Base-by-base conservation (phyloP, 139 green algal genomes). In the Raphidocelis subcapitata region DNA sequence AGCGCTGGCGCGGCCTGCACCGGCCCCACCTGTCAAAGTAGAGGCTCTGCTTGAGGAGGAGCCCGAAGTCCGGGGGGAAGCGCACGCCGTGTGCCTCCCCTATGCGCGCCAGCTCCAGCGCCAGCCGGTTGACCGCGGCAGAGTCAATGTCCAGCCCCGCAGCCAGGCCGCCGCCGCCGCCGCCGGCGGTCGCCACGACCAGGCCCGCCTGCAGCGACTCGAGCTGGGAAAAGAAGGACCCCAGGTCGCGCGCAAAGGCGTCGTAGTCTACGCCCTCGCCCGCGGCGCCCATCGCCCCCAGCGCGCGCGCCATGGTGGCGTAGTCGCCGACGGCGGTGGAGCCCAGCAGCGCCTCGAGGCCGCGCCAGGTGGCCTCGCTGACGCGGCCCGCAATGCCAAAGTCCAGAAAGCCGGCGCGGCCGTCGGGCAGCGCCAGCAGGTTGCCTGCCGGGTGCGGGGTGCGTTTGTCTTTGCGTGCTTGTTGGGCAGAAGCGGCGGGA, bases 11-110 rank as follows among this genome's bases (percentile, higher is more conserved):
- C 33, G 63, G n/a, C 32, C n/a, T 1, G 3, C 28, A 16, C 2
- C 47, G n/a, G 12, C 5, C 46, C 18, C n/a, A 98, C 15, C 94
- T 67, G 72, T 95, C 93, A 77, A 97, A 97, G 87, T 97, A 97
- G 24, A 97, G 77, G 31, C 95, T 71, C 84, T 99, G 95, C 87
- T 99, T 99, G 15, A 99, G 62, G 35, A 99, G 90, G 55, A 99
- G 77, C 0, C 88, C 95, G 73, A 79, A 79, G 31, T 35, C 26
- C n/a, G 56, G 26, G n/a, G 24, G 56, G 56, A 23, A 97, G 54
- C 83, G 79, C 14, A 98, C 87, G 46, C 95, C 94, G 74, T 98
- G 89, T 14, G 73, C 77, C 73, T 99, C 96, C 0, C 88, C 92
- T 24, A 96, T 87, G 24, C 86, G 77, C 49, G 97, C 89, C 0